Evolutionary conservation across 306 rosid species (phyloP).

Genomic region (Vachellia pachyceras): DNA sequence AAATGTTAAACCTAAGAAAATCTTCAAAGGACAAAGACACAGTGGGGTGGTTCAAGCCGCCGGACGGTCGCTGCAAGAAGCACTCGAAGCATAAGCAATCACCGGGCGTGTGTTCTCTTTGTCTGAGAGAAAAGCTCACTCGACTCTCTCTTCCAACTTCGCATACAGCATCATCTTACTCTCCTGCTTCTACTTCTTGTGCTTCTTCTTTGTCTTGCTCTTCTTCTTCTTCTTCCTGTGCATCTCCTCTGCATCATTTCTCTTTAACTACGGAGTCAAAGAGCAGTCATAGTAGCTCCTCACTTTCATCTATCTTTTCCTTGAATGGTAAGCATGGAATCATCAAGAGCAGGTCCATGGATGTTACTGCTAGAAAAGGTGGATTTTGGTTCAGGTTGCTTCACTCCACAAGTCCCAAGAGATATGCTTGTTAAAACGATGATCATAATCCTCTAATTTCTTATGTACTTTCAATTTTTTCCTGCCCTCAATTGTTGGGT

Average conservation of each 20-base stretch:
- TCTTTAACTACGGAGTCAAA: slow-evolving; percentile 24
- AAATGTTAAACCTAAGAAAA: slow-evolving; percentile 45
- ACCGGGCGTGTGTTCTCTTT: slow-evolving; percentile 85
- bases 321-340: slow-evolving; percentile 43
- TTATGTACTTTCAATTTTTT: neutral
- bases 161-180: neutral
- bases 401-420: slow-evolving; percentile 36
- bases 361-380: slow-evolving; percentile 29
- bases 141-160: slow-evolving; percentile 35
- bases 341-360: slow-evolving; percentile 59
- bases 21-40: slow-evolving; percentile 42
- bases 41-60: slow-evolving; percentile 36
- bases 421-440: neutral
- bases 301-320: slow-evolving; percentile 36
- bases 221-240: slow-evolving; percentile 52
- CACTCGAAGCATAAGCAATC: slow-evolving; percentile 85
- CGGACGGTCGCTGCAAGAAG: slow-evolving; percentile 57
- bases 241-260: slow-evolving; percentile 51
- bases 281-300: neutral
- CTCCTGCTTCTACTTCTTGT: slow-evolving; percentile 38
- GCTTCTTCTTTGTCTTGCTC: slow-evolving; percentile 66
- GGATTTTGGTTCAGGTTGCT: slow-evolving; percentile 78
- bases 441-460: slow-evolving; percentile 11
- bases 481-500: slow-evolving; percentile 10
- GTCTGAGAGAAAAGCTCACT: slow-evolving; percentile 65